Base-by-base conservation (phyloP, 768 basidiomycete genomes). In the Candolleomyces aberdarensis region DNA sequence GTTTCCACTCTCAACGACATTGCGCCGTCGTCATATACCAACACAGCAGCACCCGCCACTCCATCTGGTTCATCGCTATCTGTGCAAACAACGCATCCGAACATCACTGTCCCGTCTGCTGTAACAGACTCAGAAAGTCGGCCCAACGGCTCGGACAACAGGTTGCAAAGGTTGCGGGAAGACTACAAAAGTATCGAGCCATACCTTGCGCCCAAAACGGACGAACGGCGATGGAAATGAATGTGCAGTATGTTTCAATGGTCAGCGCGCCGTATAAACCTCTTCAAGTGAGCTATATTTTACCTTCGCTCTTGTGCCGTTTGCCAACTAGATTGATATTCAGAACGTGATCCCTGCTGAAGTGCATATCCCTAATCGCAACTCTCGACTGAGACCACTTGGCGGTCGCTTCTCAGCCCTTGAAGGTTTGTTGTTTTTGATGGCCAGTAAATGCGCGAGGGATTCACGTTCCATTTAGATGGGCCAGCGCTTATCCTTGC, bases 401-500 rank as follows among this genome's bases (percentile, higher is more conserved):
- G 57, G 85, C 40, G 75, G 78, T 9, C 72, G 76, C 47, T 77
- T 76, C 40, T 85, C 87, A 15, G 83, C 86, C 26, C 26, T 26
- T 26, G 26, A 57, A 39, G 63, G n/a, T 6, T 8, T 46, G 31
- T 15, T 48, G 41, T 17, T 51, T 17, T 56, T 26, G 47, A 17
- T 36, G 22, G 11, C 3, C 11, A 9, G 19, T 13, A n/a, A 22
- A 20, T 6, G 39, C 11, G 36, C 32, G n/a, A n/a, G n/a, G 41
- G 31, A 19, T 7, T 44, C 19, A 22, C 36, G 39, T 13, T 40
- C 58, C 86, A 82, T n/a, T n/a, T n/a, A n/a, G 93, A 97, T 72
- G 94, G 95, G 0, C 91, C 94, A 2, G 91, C 95, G 0, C 78
- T 98, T 20, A 85, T 98, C 56, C 83, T 98, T 20, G 89, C 94